Base-by-base conservation (phyloP, 2,329 filamentous ascomycete species). In the Diplocarpon mali region DNA sequence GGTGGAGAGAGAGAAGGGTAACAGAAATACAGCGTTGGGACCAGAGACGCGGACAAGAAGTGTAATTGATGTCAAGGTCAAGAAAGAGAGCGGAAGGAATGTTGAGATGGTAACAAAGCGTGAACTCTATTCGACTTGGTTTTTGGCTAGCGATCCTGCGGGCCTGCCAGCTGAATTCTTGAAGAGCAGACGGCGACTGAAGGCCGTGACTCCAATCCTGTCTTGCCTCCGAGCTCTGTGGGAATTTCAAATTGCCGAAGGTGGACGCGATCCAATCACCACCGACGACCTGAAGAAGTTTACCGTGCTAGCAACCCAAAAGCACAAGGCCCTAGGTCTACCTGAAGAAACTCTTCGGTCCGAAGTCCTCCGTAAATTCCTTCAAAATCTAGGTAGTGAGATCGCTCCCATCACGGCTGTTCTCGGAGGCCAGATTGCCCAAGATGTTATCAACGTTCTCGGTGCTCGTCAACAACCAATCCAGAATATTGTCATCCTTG, bases 361-460 rank as follows among this genome's bases (percentile, higher is more conserved):
- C 1, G 76, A 87, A 20, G 83, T 93, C 55, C 68, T 96, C 20
- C 77, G 86, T 45, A 81, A 73, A 57, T 98, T 98, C 66, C 64
- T 96, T 34, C 84, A 92, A 64, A 93, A 93, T 55, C 70, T 95
- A 5, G 83, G 80, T 44, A 78, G 79, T 57, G 90, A 96, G 66
- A 69, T 96, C 32, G 81, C 85, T 11, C 88, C 92, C 7, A 86
- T 94, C 8, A 82, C 85, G 0, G 89, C 92, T 1, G 86, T 95
- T 47, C 70, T 98, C 10, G 92, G 92, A 39, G 92, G 89, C 9
- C 80, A 89, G 62, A 73, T 98, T 13, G 87, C 90, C 1, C 92
- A 98, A 66, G 92, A 98, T 61, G 88, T 95, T 41, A 96, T 98
- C 67, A 96, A 96, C 58, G 89, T 95, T 28, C 75, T 96, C 5